phyloP scores from a whole-genome alignment of 2,329 filamentous ascomycete genomes.

The Epichloe uncinata region DNA sequence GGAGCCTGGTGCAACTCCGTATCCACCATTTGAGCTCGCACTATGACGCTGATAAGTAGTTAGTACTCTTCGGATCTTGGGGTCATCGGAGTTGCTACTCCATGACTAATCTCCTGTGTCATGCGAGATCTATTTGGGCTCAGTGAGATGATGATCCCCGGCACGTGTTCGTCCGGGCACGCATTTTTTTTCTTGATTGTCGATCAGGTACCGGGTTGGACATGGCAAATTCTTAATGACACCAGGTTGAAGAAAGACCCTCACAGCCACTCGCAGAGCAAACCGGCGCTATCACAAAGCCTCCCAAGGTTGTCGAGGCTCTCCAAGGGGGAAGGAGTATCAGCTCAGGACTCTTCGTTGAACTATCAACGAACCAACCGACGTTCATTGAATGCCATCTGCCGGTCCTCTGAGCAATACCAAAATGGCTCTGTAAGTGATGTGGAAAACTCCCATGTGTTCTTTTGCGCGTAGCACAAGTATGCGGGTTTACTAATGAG shows the following conservation, averaged over 20 bases:
- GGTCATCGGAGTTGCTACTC: neutral
- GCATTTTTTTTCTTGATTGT: no score
- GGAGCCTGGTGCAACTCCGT: no score
- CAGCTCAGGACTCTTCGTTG: neutral
- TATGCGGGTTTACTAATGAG: neutral
- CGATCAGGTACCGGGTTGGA: no score
- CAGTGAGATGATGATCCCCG: no score
- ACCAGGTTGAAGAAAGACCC: neutral
- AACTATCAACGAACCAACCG: neutral
- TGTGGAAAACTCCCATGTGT: neutral
- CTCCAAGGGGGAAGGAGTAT: neutral
- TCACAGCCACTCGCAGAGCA: no score
- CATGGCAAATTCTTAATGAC: neutral
- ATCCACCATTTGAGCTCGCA: neutral
- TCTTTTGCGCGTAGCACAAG: neutral
- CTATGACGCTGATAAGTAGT: neutral
- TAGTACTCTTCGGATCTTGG: neutral
- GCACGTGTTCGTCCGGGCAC: neutral
- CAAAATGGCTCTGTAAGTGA: neutral
- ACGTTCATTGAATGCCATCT: neutral
- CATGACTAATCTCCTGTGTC: no score
- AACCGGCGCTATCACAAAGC: no score
- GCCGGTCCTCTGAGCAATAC: neutral
- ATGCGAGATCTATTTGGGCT: no score
- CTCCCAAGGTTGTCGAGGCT: neutral